phyloP scores from a whole-genome alignment of 306 rosid genomes.

The Sechiopsis laciniata region DNA sequence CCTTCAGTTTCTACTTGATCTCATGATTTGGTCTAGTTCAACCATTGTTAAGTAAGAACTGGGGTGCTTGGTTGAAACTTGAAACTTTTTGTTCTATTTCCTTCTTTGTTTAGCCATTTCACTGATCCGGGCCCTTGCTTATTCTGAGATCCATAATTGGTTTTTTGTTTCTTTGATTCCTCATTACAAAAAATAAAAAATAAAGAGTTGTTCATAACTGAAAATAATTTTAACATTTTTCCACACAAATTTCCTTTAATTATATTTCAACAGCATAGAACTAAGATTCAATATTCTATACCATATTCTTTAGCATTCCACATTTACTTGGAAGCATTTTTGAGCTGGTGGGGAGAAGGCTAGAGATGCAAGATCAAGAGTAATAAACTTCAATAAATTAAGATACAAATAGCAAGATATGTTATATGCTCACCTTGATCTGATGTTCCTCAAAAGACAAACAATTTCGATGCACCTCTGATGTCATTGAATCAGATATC shows the following conservation, averaged over 20 bases:
- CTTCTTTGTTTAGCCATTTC: background rate
- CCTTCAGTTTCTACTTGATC: background rate
- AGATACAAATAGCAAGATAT: conserved; percentile 19
- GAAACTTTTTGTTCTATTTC: background rate
- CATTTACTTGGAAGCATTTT: background rate
- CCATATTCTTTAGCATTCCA: background rate
- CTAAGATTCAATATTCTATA: background rate
- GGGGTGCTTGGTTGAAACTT: background rate
- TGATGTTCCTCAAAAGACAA: conserved; percentile 63
- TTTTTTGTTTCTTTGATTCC: background rate
- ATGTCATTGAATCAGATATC: conserved; percentile 63
- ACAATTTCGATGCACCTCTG: conserved; percentile 59
- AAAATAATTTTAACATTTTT: background rate
- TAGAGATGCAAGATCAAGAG: conserved; percentile 13
- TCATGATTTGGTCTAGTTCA: too few species aligned
- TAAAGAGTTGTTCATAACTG: background rate
- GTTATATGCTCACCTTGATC: conserved; percentile 54
- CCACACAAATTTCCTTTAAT: background rate
- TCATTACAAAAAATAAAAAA: too few species aligned
- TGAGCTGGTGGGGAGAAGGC: background rate
- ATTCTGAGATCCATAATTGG: background rate
- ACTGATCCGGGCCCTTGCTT: background rate
- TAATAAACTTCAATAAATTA: background rate
- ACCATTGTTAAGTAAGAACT: background rate
- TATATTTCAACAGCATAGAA: background rate